These are phyloP conservation scores for Nymphaea thermarum DNA, from an alignment of 164 flowering plant genomes.

Conservation along the genomic window DNA sequence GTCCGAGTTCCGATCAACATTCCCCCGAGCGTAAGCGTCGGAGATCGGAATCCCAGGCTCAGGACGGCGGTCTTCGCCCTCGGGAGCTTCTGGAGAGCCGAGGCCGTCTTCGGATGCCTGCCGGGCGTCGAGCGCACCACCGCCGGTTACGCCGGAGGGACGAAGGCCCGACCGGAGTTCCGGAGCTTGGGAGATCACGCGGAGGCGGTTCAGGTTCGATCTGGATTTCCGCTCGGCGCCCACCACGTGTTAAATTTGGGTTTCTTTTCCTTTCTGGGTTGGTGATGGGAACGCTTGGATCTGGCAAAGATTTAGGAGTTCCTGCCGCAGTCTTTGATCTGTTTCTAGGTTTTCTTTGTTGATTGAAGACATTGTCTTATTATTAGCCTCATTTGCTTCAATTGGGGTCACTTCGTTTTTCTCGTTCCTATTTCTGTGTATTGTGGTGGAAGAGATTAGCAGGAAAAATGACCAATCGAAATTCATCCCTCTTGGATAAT, in stretches of 20 bases:
- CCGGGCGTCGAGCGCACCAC: slow-evolving; percentile 72
- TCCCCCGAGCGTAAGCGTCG: slow-evolving; percentile 9
- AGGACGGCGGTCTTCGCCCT: slow-evolving; percentile 78
- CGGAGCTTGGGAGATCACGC: slow-evolving; percentile 88
- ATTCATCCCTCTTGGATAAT: neutral
- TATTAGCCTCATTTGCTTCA: too few species aligned
- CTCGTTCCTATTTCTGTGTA: neutral
- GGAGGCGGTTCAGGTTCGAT: slow-evolving; percentile 67
- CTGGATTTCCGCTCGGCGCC: neutral
- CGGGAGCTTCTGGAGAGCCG: slow-evolving; percentile 99
- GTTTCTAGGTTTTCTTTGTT: too few species aligned
- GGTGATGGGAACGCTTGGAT: too few species aligned
- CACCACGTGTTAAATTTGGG: neutral
- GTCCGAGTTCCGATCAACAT: slow-evolving; percentile 55
- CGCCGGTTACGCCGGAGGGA: slow-evolving; percentile 82
- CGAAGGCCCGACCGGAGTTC: slow-evolving; percentile 72
- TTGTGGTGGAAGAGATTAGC: too few species aligned
- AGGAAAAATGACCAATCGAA: neutral
- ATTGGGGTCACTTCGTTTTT: neutral
- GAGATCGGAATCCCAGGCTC: slow-evolving; percentile 14
- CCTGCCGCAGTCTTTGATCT: too few species aligned
- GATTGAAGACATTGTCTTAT: too few species aligned
- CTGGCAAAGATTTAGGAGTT: too few species aligned
- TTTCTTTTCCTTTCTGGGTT: too few species aligned
- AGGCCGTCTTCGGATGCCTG: slow-evolving; percentile 85